Percentiles rank a stretch among this genome's conserved stretches.
These are phyloP conservation scores for Geotrichum candidum DNA, from an alignment of 1,139 yeast species.

Conservation along the genomic window DNA sequence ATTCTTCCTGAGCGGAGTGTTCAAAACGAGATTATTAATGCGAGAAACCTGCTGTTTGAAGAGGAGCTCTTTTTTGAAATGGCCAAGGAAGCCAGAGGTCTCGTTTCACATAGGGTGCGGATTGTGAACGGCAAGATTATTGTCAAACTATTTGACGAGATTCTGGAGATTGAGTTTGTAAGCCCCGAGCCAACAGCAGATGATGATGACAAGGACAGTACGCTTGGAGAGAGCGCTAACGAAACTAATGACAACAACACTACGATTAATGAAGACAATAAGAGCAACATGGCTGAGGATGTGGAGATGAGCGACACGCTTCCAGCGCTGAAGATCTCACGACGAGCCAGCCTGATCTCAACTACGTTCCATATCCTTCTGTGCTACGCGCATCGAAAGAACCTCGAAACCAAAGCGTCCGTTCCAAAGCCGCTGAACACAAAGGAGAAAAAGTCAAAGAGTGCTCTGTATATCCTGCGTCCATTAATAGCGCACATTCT, in stretches of 20 bases:
- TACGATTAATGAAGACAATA: constrained; percentile 17
- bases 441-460: constrained; percentile 36
- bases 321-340: constrained; percentile 11
- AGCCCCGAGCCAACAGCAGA: constrained; percentile 26
- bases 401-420: constrained; percentile 42
- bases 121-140: constrained; percentile 59
- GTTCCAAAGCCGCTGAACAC: constrained; percentile 28
- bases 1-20: constrained; percentile 22
- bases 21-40: constrained; percentile 32
- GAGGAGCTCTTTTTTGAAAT: constrained; percentile 52
- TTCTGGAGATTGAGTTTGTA: constrained; percentile 63
- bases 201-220: constrained; percentile 17
- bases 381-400: constrained; percentile 53
- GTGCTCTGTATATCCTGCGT: constrained; percentile 47
- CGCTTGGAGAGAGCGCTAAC: constrained; percentile 6
- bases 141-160: constrained; percentile 59
- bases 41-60: constrained; percentile 72
- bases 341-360: constrained; percentile 49
- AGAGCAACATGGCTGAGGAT: neutral
- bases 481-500: constrained; percentile 66
- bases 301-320: constrained; percentile 4
- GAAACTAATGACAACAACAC: constrained; percentile 5
- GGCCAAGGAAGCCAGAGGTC: constrained; percentile 64
- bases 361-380: constrained; percentile 53
- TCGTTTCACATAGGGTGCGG: constrained; percentile 67